Base-by-base conservation (phyloP, 208 protist species). In the Phytomonas serpens region DNA sequence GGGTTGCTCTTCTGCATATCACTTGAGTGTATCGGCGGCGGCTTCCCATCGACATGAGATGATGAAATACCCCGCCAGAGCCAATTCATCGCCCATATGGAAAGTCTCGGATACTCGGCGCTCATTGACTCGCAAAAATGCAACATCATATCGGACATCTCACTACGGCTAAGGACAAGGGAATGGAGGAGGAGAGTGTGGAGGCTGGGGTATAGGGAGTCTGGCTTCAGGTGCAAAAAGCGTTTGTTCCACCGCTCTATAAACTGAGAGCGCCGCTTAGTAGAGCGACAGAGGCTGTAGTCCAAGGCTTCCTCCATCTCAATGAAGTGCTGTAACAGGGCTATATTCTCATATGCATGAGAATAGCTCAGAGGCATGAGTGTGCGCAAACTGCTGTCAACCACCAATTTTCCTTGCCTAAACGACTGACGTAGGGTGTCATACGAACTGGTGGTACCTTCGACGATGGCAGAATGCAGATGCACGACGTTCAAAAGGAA, bases 241-340 rank as follows among this genome's bases (percentile, higher is more conserved):
- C 92, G 87, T 57, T 73, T 77, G 61, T 84, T 87, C 89, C 92
- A 97, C 42, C 86, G 82, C 69, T 90, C 86, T 52, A 84, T 68
- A 57, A 94, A 78, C 69, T 91, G 85, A 38, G 74, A 69, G n/a
- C 84, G 73, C 65, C 84, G 93, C 86, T 77, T 81, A 29, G 67
- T 29, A 36, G 82, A 85, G 33, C 76, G 64, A 65, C 75, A 86
- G 69, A 91, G 73, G 51, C 80, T 74, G 79, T 92, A 93, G 52
- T 88, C 90, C 14, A 99, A 82, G 27, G 99, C 88, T 83, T 99
- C 98, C 86, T 99, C 98, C 76, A 99, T 93, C 80, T 99, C 99
- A 0, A 93, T 93, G 51, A 99, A 94, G 85, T 99, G 98, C 84
- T 99, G 99, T 71, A 99, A 79, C 67, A 94, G 78, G 16, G 99